These are phyloP conservation scores for Fusarium agapanthi DNA, from an alignment of 2,329 filamentous ascomycete genomes.

Conservation along the genomic window DNA sequence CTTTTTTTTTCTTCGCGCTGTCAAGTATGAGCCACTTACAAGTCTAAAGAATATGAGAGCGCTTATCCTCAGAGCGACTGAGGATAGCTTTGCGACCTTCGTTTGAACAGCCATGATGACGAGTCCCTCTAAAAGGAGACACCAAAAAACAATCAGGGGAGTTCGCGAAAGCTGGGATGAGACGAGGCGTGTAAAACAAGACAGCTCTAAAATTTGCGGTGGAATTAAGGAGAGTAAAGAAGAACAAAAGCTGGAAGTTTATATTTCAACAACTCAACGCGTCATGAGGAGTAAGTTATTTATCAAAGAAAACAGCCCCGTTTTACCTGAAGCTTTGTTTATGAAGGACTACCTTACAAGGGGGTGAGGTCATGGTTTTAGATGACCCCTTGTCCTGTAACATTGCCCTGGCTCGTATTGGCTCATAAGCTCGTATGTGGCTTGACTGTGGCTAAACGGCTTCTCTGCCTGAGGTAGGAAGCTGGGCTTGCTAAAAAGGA, in stretches of 20 bases:
- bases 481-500: not conserved
- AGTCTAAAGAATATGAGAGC: conserved; percentile 50
- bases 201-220: not conserved
- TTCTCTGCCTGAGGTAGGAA: not conserved
- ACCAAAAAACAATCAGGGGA: conserved; percentile 11
- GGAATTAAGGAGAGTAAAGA: conserved; percentile 36
- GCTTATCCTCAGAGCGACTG: conserved; percentile 49
- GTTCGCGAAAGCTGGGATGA: conserved; percentile 2
- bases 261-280: conserved; percentile 17
- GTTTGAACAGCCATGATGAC: conserved; percentile 45
- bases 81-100: conserved; percentile 47
- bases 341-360: conserved; percentile 24
- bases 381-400: conserved; percentile 18
- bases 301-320: conserved; percentile 15
- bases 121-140: conserved; percentile 15
- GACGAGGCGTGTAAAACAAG: conserved; percentile 10
- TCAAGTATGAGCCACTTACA: conserved; percentile 38
- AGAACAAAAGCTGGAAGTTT: conserved; percentile 17
- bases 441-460: conserved; percentile 31
- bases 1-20: not conserved
- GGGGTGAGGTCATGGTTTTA: conserved; percentile 34
- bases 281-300: conserved; percentile 20
- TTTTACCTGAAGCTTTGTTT: conserved; percentile 21
- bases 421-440: conserved; percentile 19
- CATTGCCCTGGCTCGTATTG: conserved; percentile 28